phyloP scores from a whole-genome alignment of 306 rosid species.

The Abrus precatorius region DNA sequence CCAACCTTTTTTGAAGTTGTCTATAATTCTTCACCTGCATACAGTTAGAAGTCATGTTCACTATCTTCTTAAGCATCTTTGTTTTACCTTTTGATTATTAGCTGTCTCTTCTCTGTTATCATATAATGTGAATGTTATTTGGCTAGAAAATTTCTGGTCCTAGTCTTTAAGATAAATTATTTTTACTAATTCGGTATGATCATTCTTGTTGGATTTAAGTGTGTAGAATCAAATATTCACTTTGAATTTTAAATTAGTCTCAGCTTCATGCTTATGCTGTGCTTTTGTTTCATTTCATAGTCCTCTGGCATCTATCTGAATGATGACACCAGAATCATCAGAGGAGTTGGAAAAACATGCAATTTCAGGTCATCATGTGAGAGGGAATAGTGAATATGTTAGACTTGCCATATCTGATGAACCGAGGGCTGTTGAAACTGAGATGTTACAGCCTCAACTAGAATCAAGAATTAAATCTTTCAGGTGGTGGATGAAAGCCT shows the following conservation, averaged over 20 bases:
- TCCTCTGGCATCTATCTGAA: slow-evolving; percentile 49
- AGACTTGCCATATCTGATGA: slow-evolving; percentile 87
- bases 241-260: slow-evolving; percentile 24
- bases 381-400: slow-evolving; percentile 79
- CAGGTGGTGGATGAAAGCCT: slow-evolving; percentile 81
- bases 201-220: slow-evolving; percentile 21
- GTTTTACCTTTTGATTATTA: slow-evolving; percentile 24
- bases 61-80: slow-evolving; percentile 6
- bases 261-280: slow-evolving; percentile 40
- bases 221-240: slow-evolving; percentile 28
- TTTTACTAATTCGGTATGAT: slow-evolving; percentile 34
- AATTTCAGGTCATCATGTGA: slow-evolving; percentile 59
- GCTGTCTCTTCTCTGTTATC: slow-evolving; percentile 2
- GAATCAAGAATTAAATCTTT: slow-evolving; percentile 58
- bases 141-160: slow-evolving; percentile 2
- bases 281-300: slow-evolving; percentile 38
- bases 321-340: slow-evolving; percentile 66
- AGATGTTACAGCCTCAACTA: slow-evolving; percentile 63
- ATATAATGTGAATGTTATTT: slow-evolving; percentile 29
- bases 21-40: slow-evolving; percentile 32
- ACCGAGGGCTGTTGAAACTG: slow-evolving; percentile 60
- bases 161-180: neutral
- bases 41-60: slow-evolving; percentile 1
- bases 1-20: neutral
- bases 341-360: slow-evolving; percentile 63